Evolutionary conservation across 768 basidiomycete genomes (phyloP), one percentile per base, ranked within the genome.

Genomic region (Clitopilus passeckerianus): DNA sequence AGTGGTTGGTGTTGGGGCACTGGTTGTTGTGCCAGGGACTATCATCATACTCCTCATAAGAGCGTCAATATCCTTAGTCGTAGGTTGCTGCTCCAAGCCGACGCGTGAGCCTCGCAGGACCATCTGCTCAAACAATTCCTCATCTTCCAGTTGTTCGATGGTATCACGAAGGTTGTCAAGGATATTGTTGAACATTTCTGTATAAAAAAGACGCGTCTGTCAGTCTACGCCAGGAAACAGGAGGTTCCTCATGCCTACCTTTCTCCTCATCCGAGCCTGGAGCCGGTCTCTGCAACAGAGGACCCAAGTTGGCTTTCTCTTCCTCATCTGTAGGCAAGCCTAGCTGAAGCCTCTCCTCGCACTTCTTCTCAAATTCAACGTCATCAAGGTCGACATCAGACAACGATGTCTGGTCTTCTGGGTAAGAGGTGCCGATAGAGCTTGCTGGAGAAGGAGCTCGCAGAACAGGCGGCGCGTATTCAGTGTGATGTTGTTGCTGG

Each of bases 1-100:
- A 55, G 54, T 57, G 20, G 34, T 34, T 53, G 41, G 56, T 53
- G 54, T 59, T 23, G 27, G 61, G 34, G 46, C 18, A 1, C 24
- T 65, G 20, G 60, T 22, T 6, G 60, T 60, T 30, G 66, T 55
- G n/a, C 63, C 60, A 6, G 70, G 63, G 6, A 61, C 60, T 18
- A 75, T 72, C 81, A 84, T 82, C 82, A 84, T 81, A 62, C 78
- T 77, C 34, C 70, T 73, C 79, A 84, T 77, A 58, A 84, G 74
- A 20, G 66, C 59, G 66, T 82, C 81, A 53, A 84, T 77, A 59
- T 83, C 77, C 24, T 68, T 73, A 16, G 81, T 74, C 14, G 73
- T 69, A 2, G 79, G 75, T 52, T 76, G 77, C 14, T 70, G 71
- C 58, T 80, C 79, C 34, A 77, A 59, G 7, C 70, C 76, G n/a